Percentiles rank a stretch among this genome's conserved stretches.
Evolutionary conservation across 441 rosid species (phyloP).

Genomic region (Theobroma grandiflorum): DNA sequence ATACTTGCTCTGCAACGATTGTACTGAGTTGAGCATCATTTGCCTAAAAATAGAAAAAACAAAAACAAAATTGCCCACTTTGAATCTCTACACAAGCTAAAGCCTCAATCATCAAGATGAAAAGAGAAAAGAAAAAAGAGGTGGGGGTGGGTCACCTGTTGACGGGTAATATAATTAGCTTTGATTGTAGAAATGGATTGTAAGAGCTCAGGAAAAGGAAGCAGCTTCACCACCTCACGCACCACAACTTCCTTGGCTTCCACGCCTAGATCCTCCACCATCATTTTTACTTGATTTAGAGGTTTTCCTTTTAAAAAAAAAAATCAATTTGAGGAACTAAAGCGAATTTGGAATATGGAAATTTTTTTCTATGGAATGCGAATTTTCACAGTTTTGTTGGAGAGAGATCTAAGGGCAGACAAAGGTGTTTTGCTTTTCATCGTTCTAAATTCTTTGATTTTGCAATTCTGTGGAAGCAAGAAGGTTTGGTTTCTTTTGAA

Average conservation of each 20-base stretch:
- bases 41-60: neutral
- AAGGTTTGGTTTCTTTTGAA: too few species aligned
- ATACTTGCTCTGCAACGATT: constrained; percentile 95
- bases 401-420: too few species aligned
- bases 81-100: neutral
- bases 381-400: too few species aligned
- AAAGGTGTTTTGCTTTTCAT: too few species aligned
- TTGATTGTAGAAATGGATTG: constrained; percentile 84
- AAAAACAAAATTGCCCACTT: too few species aligned
- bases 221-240: constrained; percentile 90
- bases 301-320: neutral
- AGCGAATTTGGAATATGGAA: neutral
- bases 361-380: neutral
- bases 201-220: constrained; percentile 85
- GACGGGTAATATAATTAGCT: constrained; percentile 91
- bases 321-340: neutral
- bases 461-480: too few species aligned
- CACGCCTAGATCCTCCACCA: constrained; percentile 91
- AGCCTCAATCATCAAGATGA: neutral
- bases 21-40: too few species aligned
- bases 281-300: constrained; percentile 46
- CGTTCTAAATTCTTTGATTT: too few species aligned
- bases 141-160: too few species aligned
- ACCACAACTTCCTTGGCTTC: constrained; percentile 95
- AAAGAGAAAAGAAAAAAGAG: neutral